Base-by-base conservation (phyloP, 2,329 filamentous ascomycete genomes). In the Gyromitra esculenta region DNA sequence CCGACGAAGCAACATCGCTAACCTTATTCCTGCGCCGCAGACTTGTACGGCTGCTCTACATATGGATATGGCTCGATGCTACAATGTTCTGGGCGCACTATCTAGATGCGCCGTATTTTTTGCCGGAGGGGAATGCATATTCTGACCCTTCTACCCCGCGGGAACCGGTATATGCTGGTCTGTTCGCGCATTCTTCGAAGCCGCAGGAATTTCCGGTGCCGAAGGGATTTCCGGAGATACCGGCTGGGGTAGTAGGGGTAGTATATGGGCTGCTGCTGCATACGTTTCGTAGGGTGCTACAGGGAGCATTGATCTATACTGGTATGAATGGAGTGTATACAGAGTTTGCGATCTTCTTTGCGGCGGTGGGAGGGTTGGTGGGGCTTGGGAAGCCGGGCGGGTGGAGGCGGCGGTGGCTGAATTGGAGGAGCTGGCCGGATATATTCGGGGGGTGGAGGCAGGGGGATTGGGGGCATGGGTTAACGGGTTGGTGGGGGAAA, bases 341-440 rank as follows among this genome's bases (percentile, higher is more conserved):
- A 2, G 31, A n/a, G 31, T 1, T 77, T 25, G 25, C 76, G 15
- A 7, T 77, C 4, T 0, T 56, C 21, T 54, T 15, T n/a, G 43
- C 70, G 1, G 8, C 21, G n/a, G 1, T 63, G 3, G 74, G 76
- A 7, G 39, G 25, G 35, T 8, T 73, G 9, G 7, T 18, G 11
- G 66, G 50, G 5, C 7, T 15, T 11, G 45, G 62, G 1, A 15
- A 25, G 48, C 60, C 57, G 0, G 25, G 31, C 1, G 60, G 50
- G 15, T 71, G 18, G 52, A 35, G 48, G 25, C 9, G 35, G 5
- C 60, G 56, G 21, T 77, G 57, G 25, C 41, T 77, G 8, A 18
- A 73, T 15, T 64, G 68, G 43, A 18, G 45, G 9, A 41, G 60
- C 1, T 78, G 77, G 77, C 75, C 77, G 1, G 52, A 74, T n/a